Evolutionary conservation across 2,329 filamentous ascomycete genomes (phyloP).

Genomic region (Curvularia sp.): DNA sequence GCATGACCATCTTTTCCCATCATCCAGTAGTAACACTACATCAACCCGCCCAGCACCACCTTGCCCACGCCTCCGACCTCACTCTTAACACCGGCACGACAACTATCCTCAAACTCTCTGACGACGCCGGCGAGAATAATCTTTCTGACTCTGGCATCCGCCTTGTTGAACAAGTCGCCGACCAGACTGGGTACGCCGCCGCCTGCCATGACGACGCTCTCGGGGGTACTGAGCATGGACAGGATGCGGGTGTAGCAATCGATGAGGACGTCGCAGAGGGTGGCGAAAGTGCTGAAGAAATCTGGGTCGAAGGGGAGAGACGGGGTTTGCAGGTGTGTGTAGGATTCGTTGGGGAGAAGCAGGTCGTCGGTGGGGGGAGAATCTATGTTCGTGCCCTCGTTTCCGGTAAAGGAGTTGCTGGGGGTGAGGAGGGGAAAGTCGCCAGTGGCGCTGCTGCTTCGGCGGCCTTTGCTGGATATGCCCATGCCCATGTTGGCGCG

Average conservation of each 20-base stretch:
- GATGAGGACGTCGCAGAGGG: slow-evolving; percentile 92
- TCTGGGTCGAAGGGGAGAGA: slow-evolving; percentile 94
- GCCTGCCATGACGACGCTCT: slow-evolving; percentile 46
- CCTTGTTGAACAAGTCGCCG: slow-evolving; percentile 87
- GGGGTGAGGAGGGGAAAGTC: slow-evolving; percentile 34
- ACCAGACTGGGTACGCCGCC: slow-evolving; percentile 54
- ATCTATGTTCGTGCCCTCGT: slow-evolving; percentile 39
- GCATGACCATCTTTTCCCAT: neutral
- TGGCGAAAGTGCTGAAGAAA: slow-evolving; percentile 95
- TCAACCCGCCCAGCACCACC: slow-evolving; percentile 85
- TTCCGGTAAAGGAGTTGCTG: slow-evolving; percentile 28
- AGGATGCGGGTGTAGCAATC: slow-evolving; percentile 87
- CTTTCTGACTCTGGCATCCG: slow-evolving; percentile 84
- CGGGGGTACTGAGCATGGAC: slow-evolving; percentile 74
- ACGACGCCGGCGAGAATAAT: slow-evolving; percentile 86
- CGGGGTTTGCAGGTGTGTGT: slow-evolving; percentile 87
- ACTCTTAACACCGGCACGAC: slow-evolving; percentile 74
- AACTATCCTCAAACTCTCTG: slow-evolving; percentile 91
- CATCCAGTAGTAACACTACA: slow-evolving; percentile 54
- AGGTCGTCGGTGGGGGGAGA: slow-evolving; percentile 42
- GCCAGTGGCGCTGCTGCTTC: slow-evolving; percentile 68
- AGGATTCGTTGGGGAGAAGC: slow-evolving; percentile 74
- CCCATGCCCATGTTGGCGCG: slow-evolving; percentile 46
- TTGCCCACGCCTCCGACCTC: slow-evolving; percentile 88
- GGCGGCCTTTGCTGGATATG: slow-evolving; percentile 50